Conservation (phyloP, 1,284 basidiomycete species). For the Ustilago crameri region DNA sequence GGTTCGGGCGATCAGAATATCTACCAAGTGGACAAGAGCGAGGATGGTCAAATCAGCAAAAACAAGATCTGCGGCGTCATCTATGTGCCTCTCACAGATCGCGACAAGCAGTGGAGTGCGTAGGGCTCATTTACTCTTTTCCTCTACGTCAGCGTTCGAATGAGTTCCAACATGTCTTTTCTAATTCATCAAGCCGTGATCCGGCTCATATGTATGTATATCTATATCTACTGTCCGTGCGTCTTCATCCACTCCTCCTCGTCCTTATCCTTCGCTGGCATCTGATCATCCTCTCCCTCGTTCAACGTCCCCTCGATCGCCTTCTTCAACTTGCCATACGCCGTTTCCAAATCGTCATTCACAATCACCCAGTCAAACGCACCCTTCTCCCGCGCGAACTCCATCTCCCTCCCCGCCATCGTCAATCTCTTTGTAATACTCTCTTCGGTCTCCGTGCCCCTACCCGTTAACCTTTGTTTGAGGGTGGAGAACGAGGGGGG, state of each 20-base stretch:
- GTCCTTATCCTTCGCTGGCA: constrained; percentile 51
- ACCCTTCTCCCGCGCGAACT: constrained; percentile 79
- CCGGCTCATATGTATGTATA: neutral
- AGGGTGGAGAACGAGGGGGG: constrained; percentile 77
- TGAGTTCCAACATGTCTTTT: neutral
- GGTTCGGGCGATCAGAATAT: constrained; percentile 46
- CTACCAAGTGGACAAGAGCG: constrained; percentile 72
- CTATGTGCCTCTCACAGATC: constrained; percentile 63
- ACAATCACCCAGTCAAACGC: constrained; percentile 87
- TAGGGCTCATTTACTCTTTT: constrained; percentile 5
- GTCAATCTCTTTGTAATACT: constrained; percentile 80
- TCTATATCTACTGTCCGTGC: constrained; percentile 9
- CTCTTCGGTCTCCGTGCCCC: constrained; percentile 86
- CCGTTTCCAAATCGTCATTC: constrained; percentile 88
- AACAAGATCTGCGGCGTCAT: constrained; percentile 82
- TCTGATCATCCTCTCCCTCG: constrained; percentile 41
- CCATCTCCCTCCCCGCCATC: constrained; percentile 84
- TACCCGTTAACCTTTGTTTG: constrained; percentile 75
- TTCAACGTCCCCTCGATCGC: constrained; percentile 43
- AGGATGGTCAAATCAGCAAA: constrained; percentile 76
- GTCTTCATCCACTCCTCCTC: constrained; percentile 41
- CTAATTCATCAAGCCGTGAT: too few species aligned
- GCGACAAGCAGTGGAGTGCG: constrained; percentile 33
- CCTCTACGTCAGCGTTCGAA: neutral
- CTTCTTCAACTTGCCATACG: constrained; percentile 74